Evolutionary conservation across 1,284 basidiomycete genomes (phyloP).

Genomic region (Ustilago curta): DNA sequence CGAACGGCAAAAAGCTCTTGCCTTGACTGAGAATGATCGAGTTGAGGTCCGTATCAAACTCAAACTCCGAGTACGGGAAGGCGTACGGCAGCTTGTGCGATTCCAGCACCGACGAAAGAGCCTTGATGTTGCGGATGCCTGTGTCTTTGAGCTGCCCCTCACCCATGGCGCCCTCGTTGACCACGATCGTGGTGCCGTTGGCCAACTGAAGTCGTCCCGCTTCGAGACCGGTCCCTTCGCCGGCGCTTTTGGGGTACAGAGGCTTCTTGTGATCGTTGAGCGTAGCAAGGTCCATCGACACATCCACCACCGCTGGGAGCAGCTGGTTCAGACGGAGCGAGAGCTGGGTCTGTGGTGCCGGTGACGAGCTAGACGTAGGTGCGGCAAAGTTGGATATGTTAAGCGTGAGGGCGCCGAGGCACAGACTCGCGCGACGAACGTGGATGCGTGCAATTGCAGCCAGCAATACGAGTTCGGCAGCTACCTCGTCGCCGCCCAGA

Average conservation of each 20-base stretch:
- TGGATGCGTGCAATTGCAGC: slow-evolving; percentile 78
- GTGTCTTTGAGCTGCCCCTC: slow-evolving; percentile 78
- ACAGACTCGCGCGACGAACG: slow-evolving; percentile 77
- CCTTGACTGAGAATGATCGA: slow-evolving; percentile 79
- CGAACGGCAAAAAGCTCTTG: slow-evolving; percentile 70
- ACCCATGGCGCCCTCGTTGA: slow-evolving; percentile 77
- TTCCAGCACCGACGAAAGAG: slow-evolving; percentile 78
- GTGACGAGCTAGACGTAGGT: slow-evolving; percentile 71
- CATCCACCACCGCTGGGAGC: slow-evolving; percentile 75
- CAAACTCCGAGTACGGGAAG: slow-evolving; percentile 82
- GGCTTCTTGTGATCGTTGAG: slow-evolving; percentile 73
- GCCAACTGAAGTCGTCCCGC: slow-evolving; percentile 82
- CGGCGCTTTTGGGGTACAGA: slow-evolving; percentile 73
- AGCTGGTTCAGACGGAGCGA: slow-evolving; percentile 72
- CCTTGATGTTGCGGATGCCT: slow-evolving; percentile 79
- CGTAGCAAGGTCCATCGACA: slow-evolving; percentile 65
- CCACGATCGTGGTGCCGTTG: slow-evolving; percentile 75
- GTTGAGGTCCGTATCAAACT: slow-evolving; percentile 80
- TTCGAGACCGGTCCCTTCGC: slow-evolving; percentile 79
- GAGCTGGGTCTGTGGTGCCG: slow-evolving; percentile 74
- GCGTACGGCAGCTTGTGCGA: slow-evolving; percentile 80
- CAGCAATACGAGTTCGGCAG: slow-evolving; percentile 83
- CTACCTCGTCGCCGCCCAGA: slow-evolving; percentile 66
- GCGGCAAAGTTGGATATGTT: slow-evolving; percentile 68
- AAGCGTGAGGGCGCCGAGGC: slow-evolving; percentile 78